phyloP scores from a whole-genome alignment of 1,284 basidiomycete genomes.

The Xerocomus minutiporus region DNA sequence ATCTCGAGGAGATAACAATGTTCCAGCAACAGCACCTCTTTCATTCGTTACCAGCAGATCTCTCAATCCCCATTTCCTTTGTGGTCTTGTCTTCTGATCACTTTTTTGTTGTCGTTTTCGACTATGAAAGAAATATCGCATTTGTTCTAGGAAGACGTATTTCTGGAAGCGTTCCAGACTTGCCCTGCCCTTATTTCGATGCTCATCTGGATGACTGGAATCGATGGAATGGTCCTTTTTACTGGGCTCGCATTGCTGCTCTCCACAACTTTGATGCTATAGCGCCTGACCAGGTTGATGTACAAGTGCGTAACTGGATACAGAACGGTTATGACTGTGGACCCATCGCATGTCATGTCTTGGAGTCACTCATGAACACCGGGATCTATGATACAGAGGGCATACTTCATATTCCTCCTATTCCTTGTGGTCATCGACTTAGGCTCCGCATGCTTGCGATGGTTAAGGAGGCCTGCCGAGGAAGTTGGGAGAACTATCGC shows the following conservation, averaged over 20 bases:
- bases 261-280: neutral
- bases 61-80: neutral
- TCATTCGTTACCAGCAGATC: neutral
- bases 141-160: conserved; percentile 1
- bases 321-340: conserved; percentile 1
- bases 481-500: neutral
- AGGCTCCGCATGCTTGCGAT: neutral
- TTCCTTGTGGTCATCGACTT: neutral
- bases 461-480: neutral
- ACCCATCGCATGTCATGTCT: neutral
- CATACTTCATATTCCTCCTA: neutral
- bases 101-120: neutral
- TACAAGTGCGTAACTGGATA: neutral
- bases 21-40: neutral
- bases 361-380: neutral
- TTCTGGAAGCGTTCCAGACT: neutral
- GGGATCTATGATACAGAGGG: neutral
- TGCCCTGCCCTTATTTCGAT: neutral
- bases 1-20: neutral
- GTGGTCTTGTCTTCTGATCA: neutral
- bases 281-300: neutral
- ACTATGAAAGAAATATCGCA: neutral
- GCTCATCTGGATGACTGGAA: neutral
- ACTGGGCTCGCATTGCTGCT: neutral
- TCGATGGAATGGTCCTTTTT: neutral